Base-by-base conservation (phyloP, 371 early-diverging fungal genomes). In the Mortierella sp. region DNA sequence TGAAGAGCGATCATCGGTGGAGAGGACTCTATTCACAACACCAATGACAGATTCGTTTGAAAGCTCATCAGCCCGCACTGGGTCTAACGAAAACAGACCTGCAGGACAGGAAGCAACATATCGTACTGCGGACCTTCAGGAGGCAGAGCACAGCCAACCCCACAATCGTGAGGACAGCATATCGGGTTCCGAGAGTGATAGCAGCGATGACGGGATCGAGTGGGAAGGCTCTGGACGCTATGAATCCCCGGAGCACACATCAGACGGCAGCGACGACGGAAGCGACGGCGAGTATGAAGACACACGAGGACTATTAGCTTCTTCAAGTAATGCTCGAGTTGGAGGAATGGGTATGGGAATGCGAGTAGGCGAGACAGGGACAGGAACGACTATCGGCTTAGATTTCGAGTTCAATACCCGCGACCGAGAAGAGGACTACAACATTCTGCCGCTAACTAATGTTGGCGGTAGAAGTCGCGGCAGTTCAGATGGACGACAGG, bases 331-430 rank as follows among this genome's bases (percentile, higher is more conserved):
- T 31, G 52, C 61, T 2, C 48, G 57, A 12, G 19, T 61, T 28
- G 69, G 76, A 24, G 76, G 76, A 2, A 64, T 74, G 59, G 69
- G 76, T 5, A 68, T 68, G 65, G 76, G 76, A 4, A 64, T 74
- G 65, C 57, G 76, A 1, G 76, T 43, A 0, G 76, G 76, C 12
- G 76, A 74, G 54, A 74, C 76, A 2, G 76, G 76, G 3, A 74
- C 69, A n/a, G 76, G 76, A 7, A 74, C 76, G 28, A 74, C 55
- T 53, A 61, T 74, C 30, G 65, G 76, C 14, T n/a, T 74, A 16
- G 76, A 74, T 31, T 57, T 74, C 13, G 76, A 68, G 21, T 67
- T 49, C 13, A 57, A 55, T 47, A 60, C n/a, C n/a, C n/a, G n/a
- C n/a, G n/a, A 49, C 12, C 18, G 39, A n/a, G 43, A 58, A 12